Percentiles rank a stretch among this genome's conserved stretches.
Conservation (phyloP, 2,329 filamentous ascomycete genomes). For the Leptoxyphium fumago region DNA sequence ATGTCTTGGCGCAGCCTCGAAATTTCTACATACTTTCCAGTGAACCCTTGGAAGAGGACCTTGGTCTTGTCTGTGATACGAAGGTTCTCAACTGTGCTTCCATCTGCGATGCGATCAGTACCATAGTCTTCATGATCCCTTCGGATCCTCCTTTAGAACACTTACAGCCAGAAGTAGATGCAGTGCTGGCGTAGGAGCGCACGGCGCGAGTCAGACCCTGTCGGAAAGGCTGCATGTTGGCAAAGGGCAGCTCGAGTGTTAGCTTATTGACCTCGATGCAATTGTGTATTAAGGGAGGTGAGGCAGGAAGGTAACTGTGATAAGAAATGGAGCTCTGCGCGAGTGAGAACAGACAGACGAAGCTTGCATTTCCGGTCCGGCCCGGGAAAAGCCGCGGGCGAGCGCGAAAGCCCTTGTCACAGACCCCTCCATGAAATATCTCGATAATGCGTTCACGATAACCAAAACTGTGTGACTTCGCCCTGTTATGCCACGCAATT, state of each 20-base stretch:
- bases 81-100: conserved; percentile 46
- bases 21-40: conserved; percentile 78
- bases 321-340: background rate
- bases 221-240: background rate
- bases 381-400: background rate
- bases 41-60: conserved; percentile 95
- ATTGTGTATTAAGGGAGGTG: background rate
- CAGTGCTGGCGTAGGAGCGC: background rate
- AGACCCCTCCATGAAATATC: background rate
- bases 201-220: background rate
- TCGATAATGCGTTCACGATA: background rate
- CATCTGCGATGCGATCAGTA: conserved; percentile 9
- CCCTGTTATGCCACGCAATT: too few relatives aligned
- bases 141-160: background rate
- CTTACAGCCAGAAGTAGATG: background rate
- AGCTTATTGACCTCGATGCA: background rate
- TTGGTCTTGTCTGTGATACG: conserved; percentile 88
- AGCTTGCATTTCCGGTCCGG: background rate
- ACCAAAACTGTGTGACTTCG: too few relatives aligned
- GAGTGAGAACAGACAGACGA: background rate
- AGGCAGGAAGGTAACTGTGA: background rate
- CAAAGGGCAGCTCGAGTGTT: background rate
- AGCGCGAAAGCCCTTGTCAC: background rate
- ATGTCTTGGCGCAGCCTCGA: background rate
- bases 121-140: too few relatives aligned